Evolutionary conservation across 1,284 basidiomycete genomes (phyloP), one percentile per base, ranked within the genome.

Genomic region (Fomitopsis palustris): DNA sequence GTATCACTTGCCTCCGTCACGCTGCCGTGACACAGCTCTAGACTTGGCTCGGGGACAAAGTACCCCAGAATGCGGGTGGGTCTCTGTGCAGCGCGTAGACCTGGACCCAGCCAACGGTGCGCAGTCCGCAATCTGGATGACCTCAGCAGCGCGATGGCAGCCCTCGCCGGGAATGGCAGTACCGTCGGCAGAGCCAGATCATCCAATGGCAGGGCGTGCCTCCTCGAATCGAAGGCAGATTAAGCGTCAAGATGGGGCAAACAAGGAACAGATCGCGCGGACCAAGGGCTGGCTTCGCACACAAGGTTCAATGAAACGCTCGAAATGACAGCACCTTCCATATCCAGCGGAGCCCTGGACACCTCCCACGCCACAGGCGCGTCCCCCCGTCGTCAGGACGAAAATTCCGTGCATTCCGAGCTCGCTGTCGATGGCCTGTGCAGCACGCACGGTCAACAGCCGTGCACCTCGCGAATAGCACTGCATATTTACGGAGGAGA

Each of bases 311-410:
- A 45, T 45, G 31, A 55, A 38, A 41, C 45, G 53, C n/a, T 19
- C 17, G 38, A 38, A 35, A 43, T 55, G 54, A 55, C 54, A 55
- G 54, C 54, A 31, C 39, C 39, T 55, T 27, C 54, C 54, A 41
- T 31, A 55, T 16, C 17, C 19, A 27, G 54, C 7, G 33, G 3
- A 4, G 19, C 21, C 37, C 10, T 7, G 45, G 41, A 35, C 54
- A 43, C 41, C 16, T 55, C 54, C 54, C 54, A 55, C 54, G 54
- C 54, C 54, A 55, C 54, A 55, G 12, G 21, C 54, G 54, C 42
- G 41, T 47, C 39, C n/a, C 31, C 31, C 4, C 6, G 16, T 41
- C 23, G 53, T 37, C 6, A 54, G 38, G 45, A 16, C 27, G 45
- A 12, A 47, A 27, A n/a, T 54, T 17, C 1, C 17, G 37, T 16